phyloP scores from a whole-genome alignment of 1,284 basidiomycete species.

The Pascua sp. region DNA sequence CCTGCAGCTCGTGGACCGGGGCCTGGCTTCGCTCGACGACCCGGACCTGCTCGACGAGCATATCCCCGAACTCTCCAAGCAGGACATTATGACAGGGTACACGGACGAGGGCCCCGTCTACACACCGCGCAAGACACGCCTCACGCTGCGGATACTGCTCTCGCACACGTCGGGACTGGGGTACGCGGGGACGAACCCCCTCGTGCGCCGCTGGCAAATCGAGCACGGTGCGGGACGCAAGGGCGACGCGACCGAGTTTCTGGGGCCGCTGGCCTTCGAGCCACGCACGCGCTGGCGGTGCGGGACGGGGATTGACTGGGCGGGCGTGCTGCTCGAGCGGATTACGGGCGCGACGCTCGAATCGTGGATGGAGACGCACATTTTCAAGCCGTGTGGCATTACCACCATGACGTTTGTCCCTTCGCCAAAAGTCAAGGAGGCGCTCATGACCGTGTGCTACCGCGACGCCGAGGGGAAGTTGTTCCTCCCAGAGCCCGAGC shows the following conservation, averaged over 20 bases:
- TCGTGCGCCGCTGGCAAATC: conserved; percentile 5
- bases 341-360: conserved; percentile 7
- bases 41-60: conserved; percentile 23
- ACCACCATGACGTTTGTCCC: conserved; percentile 32
- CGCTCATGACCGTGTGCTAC: conserved; percentile 9
- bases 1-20: conserved; percentile 35
- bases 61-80: conserved; percentile 32
- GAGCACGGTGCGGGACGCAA: not conserved
- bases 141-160: conserved; percentile 38
- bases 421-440: conserved; percentile 16
- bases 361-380: conserved; percentile 27
- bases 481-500: not conserved
- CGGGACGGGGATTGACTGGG: conserved; percentile 15
- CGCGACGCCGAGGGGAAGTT: not conserved
- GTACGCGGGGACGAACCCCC: conserved; percentile 2
- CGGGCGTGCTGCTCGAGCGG: conserved; percentile 19
- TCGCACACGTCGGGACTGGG: conserved; percentile 27
- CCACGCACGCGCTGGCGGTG: conserved; percentile 20
- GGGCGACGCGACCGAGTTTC: not conserved
- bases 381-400: conserved; percentile 38
- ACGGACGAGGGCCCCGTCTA: conserved; percentile 25
- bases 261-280: conserved; percentile 22
- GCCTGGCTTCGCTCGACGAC: conserved; percentile 30
- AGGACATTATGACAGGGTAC: conserved; percentile 32
- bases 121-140: conserved; percentile 23